phyloP scores from a whole-genome alignment of 495 filamentous ascomycete genomes.

The Xanthoparmelia taractica region DNA sequence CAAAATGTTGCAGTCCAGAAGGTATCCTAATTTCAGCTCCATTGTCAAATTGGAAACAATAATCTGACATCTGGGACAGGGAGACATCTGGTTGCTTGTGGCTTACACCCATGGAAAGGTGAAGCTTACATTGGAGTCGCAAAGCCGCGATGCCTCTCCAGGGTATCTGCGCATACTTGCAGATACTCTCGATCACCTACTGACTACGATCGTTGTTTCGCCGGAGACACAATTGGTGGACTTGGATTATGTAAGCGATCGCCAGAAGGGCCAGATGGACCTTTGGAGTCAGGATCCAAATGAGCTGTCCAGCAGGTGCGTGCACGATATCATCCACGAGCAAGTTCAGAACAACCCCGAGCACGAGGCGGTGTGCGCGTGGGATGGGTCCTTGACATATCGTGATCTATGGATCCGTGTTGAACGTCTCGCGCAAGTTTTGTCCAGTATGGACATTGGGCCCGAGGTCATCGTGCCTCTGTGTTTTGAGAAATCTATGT shows the following conservation, averaged over 20 bases:
- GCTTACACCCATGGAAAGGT: not conserved
- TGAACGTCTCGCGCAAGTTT: conserved; percentile 43
- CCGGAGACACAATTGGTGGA: conserved; percentile 9
- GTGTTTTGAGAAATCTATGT: conserved; percentile 55
- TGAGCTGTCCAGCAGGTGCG: conserved; percentile 27
- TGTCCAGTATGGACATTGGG: conserved; percentile 38
- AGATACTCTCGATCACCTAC: conserved; percentile 9
- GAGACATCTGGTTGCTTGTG: conserved; percentile 6
- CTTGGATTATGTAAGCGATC: conserved; percentile 15
- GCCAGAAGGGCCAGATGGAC: conserved; percentile 6
- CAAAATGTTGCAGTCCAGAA: not conserved
- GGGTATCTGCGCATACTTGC: conserved; percentile 19
- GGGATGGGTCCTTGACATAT: conserved; percentile 56
- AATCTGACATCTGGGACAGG: conserved; percentile 9
- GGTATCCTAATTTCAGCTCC: not conserved
- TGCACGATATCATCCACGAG: conserved; percentile 46
- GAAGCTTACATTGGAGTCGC: conserved; percentile 5
- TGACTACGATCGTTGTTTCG: not conserved
- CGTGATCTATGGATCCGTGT: conserved; percentile 35
- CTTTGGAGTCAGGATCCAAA: conserved; percentile 3
- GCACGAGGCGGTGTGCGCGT: conserved; percentile 42
- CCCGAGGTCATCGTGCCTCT: conserved; percentile 44
- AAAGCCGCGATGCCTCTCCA: conserved; percentile 3
- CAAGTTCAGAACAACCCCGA: conserved; percentile 36
- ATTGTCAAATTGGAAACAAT: not conserved